Base-by-base conservation (phyloP, 208 protist species). In the Wallacemonas sp. region DNA sequence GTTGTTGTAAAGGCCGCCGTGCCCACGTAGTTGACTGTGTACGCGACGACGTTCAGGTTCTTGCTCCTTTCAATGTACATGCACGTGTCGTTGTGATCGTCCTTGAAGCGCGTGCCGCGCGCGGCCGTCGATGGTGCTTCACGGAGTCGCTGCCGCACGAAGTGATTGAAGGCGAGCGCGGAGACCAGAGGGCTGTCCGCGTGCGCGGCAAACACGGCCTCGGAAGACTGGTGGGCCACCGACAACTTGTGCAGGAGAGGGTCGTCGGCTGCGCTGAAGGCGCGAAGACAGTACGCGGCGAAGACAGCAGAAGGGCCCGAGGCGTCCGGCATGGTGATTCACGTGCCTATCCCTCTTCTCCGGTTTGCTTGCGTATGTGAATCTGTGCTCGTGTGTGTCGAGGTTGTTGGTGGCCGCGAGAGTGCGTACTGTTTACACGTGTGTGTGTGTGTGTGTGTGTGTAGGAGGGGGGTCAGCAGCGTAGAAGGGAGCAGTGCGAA, bases 21-120 rank as follows among this genome's bases (percentile, higher is more conserved):
- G 59, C 50, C 32, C 32, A 44, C 10, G 63, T 60, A 68, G 34
- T 68, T 68, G 37, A 63, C 68, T 17, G 66, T 61, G 73, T 83
- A 83, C 33, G 66, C 72, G 9, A 83, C 78, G 21, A 83, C 41
- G 39, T 79, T 83, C 12, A 63, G 15, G 39, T 83, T 83, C 48
- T 79, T 79, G 60, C 69, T 80, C 33, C 78, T 72, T 54, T 72
- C 62, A 71, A 83, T 83, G 63, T 77, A 76, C 68, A 83, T 64
- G 54, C 72, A 79, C 6, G 67, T 83, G 62, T 79, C 69, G 21
- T 45, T 53, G 37, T 76, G 64, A 50, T 83, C 78, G 19, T 68
- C 63, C 17, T 60, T 66, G 41, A 79, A 83, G 42, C 78, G 78
- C 15, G 32, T 34, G 24, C 78, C 78, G 17, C 78, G 78, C 4